Percentiles rank a stretch among this genome's conserved stretches.
These are phyloP conservation scores for Kluyveromyces aestuarii DNA, from an alignment of 805 yeast genomes.

Conservation along the genomic window DNA sequence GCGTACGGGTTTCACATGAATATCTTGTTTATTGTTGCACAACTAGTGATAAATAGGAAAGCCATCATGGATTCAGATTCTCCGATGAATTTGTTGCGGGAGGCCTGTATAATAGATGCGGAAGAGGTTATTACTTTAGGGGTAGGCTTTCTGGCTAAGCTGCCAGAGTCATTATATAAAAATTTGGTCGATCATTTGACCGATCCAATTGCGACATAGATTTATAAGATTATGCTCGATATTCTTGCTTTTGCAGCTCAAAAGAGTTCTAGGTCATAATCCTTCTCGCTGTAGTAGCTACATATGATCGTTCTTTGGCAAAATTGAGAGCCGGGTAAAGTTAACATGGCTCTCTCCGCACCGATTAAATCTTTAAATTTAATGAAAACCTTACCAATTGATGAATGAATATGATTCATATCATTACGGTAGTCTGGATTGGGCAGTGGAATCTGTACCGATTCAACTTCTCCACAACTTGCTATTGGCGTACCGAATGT, in stretches of 20 bases:
- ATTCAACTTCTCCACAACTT: conserved; percentile 38
- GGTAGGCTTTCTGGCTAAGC: conserved; percentile 65
- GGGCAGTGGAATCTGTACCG: conserved; percentile 56
- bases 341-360: conserved; percentile 47
- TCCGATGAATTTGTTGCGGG: conserved; percentile 66
- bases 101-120: conserved; percentile 61
- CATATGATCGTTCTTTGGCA: conserved; percentile 63
- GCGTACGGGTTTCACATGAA: conserved; percentile 90
- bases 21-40: conserved; percentile 75
- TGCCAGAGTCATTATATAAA: conserved; percentile 55
- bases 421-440: conserved; percentile 34
- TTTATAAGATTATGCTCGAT: background rate
- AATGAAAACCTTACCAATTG: conserved; percentile 65
- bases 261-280: conserved; percentile 36
- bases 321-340: conserved; percentile 56
- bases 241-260: background rate
- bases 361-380: conserved; percentile 45
- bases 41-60: conserved; percentile 59
- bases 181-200: conserved; percentile 25
- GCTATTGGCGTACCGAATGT: conserved; percentile 26
- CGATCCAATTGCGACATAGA: conserved; percentile 7
- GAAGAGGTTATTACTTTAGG: conserved; percentile 69
- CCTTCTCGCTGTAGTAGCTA: conserved; percentile 49
- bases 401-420: conserved; percentile 38
- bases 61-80: conserved; percentile 42